Conservation (phyloP, 352 stramenopile genomes). For the Pythium brassicae region DNA sequence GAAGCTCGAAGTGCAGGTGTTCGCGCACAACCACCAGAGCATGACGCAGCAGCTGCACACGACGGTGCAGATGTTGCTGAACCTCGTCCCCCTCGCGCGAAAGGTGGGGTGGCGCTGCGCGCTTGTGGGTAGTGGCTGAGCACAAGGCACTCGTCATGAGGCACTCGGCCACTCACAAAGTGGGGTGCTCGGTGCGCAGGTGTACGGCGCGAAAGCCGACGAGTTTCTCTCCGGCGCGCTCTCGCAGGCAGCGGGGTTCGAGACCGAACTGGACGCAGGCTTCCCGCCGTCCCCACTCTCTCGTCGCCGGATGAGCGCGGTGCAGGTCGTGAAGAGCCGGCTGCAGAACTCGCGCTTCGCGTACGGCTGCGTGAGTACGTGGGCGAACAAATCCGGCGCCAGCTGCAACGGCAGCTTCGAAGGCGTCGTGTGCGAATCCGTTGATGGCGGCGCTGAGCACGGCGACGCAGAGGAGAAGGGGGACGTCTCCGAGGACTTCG, state of each 20-base stretch:
- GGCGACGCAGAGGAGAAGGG: too few species aligned
- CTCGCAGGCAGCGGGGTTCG: slow-evolving; percentile 34
- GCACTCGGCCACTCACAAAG: too few species aligned
- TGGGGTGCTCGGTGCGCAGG: slow-evolving; percentile 20
- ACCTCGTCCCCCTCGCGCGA: slow-evolving; percentile 53
- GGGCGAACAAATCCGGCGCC: slow-evolving; percentile 19
- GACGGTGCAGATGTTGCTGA: slow-evolving; percentile 70
- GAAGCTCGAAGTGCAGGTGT: slow-evolving; percentile 45
- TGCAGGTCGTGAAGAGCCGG: slow-evolving; percentile 43
- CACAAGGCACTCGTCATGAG: too few species aligned
- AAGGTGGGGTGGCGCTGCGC: slow-evolving; percentile 35
- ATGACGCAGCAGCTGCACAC: slow-evolving; percentile 73
- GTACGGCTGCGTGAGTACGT: slow-evolving; percentile 51
- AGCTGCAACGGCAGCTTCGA: slow-evolving; percentile 12
- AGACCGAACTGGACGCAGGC: slow-evolving; percentile 5
- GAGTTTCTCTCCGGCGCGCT: slow-evolving; percentile 56
- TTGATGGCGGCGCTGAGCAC: background rate
- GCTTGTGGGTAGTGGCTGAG: too few species aligned
- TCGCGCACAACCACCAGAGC: slow-evolving; percentile 61
- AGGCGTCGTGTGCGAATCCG: background rate
- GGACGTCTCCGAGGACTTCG: too few species aligned
- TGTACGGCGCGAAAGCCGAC: slow-evolving; percentile 54
- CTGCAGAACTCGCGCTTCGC: slow-evolving; percentile 52
- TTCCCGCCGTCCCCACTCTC: background rate
- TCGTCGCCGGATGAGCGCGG: slow-evolving; percentile 19